These are phyloP conservation scores for Entomortierella chlamydospora DNA, from an alignment of 192 early-diverging fungal genomes.

Conservation along the genomic window DNA sequence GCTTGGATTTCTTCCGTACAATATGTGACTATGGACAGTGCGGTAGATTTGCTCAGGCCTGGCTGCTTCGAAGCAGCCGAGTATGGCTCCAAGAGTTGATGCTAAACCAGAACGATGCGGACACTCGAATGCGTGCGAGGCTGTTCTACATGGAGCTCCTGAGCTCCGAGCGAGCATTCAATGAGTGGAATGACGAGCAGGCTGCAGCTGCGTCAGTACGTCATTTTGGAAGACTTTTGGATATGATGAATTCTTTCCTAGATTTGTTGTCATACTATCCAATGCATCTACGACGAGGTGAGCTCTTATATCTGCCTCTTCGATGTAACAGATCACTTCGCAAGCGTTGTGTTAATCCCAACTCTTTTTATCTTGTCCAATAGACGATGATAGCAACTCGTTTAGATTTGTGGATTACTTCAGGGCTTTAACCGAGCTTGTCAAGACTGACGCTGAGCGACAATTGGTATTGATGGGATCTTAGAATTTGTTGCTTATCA, in stretches of 20 bases:
- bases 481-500: background rate
- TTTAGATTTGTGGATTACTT: slow-evolving; percentile 49
- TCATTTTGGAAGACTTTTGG: slow-evolving; percentile 29
- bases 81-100: slow-evolving; percentile 43
- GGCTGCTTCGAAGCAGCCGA: slow-evolving; percentile 22
- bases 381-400: slow-evolving; percentile 16
- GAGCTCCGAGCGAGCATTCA: slow-evolving; percentile 49
- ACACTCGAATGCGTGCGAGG: slow-evolving; percentile 32
- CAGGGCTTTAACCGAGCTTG: slow-evolving; percentile 26
- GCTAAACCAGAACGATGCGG: slow-evolving; percentile 23
- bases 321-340: too few relatives aligned
- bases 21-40: slow-evolving; percentile 44
- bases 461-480: slow-evolving; percentile 11
- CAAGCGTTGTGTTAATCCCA: too few relatives aligned
- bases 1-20: slow-evolving; percentile 44
- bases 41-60: slow-evolving; percentile 32
- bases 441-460: slow-evolving; percentile 24
- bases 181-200: slow-evolving; percentile 40
- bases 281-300: slow-evolving; percentile 26
- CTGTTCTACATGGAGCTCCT: slow-evolving; percentile 47
- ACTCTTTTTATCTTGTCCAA: background rate
- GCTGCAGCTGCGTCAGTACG: slow-evolving; percentile 6
- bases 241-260: slow-evolving; percentile 24
- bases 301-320: background rate
- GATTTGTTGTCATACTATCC: slow-evolving; percentile 22